These are phyloP conservation scores for Aspergillus quadricinctus DNA, from an alignment of 2,329 filamentous ascomycete genomes.

Conservation along the genomic window DNA sequence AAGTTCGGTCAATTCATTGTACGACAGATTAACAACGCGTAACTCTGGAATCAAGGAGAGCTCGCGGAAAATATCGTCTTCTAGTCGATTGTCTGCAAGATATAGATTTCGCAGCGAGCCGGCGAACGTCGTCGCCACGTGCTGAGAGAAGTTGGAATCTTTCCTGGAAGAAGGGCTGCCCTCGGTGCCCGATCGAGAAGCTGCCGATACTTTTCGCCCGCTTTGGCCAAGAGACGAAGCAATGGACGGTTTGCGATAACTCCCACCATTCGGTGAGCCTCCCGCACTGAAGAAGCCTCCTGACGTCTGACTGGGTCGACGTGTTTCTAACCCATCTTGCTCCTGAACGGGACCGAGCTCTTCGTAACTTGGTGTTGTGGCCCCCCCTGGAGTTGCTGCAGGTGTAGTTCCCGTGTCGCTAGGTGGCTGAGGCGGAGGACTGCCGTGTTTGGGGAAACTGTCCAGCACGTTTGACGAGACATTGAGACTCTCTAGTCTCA, in stretches of 20 bases:
- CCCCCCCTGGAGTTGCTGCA: constrained; percentile 46
- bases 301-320: constrained; percentile 82
- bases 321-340: constrained; percentile 57
- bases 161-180: constrained; percentile 63
- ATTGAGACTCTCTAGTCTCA: constrained; percentile 84
- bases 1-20: constrained; percentile 91
- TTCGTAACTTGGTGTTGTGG: constrained; percentile 68
- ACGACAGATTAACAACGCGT: constrained; percentile 85
- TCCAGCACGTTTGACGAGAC: constrained; percentile 92
- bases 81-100: constrained; percentile 87
- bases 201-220: constrained; percentile 78
- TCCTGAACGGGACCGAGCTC: constrained; percentile 66
- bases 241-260: constrained; percentile 71
- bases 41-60: constrained; percentile 77
- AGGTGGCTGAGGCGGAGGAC: constrained; percentile 62
- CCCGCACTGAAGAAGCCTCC: constrained; percentile 71
- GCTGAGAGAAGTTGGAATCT: constrained; percentile 80
- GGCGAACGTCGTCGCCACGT: constrained; percentile 80
- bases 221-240: constrained; percentile 75
- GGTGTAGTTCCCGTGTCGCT: constrained; percentile 43
- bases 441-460: constrained; percentile 76
- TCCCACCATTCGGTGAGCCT: constrained; percentile 59
- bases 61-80: constrained; percentile 94
- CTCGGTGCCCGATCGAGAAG: constrained; percentile 63
- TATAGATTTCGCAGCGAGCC: constrained; percentile 78